phyloP scores from a whole-genome alignment of 108 stramenopile genomes.

The Skeletonema grethae region DNA sequence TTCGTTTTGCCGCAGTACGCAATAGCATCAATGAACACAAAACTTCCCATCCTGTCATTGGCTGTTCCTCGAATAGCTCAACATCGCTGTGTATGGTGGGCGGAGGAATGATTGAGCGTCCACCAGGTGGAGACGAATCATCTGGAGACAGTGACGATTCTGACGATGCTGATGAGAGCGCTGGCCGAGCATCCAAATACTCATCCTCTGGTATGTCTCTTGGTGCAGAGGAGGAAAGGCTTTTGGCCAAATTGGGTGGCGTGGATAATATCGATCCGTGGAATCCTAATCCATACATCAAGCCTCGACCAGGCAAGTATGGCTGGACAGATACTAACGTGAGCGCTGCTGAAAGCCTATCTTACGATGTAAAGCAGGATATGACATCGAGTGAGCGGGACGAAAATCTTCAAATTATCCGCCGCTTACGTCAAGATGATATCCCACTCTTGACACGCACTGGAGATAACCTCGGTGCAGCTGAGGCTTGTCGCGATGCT shows the following conservation, averaged over 20 bases:
- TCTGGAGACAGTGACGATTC: slow-evolving; percentile 7
- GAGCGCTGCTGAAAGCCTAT: background rate
- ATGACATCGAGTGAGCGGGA: slow-evolving; percentile 71
- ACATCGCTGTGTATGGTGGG: slow-evolving; percentile 35
- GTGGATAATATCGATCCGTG: slow-evolving; percentile 58
- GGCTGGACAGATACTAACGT: slow-evolving; percentile 40
- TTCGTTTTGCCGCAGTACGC: background rate
- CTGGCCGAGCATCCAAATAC: background rate
- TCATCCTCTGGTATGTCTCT: background rate
- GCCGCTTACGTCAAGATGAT: slow-evolving; percentile 64
- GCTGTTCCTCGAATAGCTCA: background rate
- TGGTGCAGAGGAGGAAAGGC: slow-evolving; percentile 10
- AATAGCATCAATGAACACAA: background rate
- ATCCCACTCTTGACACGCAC: slow-evolving; percentile 54
- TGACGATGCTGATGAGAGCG: background rate
- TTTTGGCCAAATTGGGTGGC: slow-evolving; percentile 7
- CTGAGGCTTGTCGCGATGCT: slow-evolving; percentile 68
- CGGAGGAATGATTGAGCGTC: slow-evolving; percentile 34
- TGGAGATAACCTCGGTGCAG: slow-evolving; percentile 50
- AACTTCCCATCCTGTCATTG: slow-evolving; percentile 1
- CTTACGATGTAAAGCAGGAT: slow-evolving; percentile 35
- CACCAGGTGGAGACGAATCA: slow-evolving; percentile 13
- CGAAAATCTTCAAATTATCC: slow-evolving; percentile 73
- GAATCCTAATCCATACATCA: slow-evolving; percentile 82
- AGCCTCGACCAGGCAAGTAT: slow-evolving; percentile 79